Conservation (phyloP, 441 rosid genomes). For the Pelargonium citronellum region DNA sequence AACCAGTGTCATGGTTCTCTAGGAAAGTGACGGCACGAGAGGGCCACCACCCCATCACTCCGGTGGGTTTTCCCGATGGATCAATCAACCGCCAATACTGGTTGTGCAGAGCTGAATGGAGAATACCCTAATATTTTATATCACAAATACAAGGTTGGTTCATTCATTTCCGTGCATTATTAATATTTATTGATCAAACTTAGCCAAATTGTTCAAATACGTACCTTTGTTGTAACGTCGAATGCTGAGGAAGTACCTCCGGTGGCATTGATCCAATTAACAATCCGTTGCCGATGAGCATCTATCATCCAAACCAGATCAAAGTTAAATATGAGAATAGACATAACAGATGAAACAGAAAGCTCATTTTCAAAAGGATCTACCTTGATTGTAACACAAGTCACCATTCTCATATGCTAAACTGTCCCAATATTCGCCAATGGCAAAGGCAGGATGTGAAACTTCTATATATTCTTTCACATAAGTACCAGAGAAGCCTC, state of each 20-base stretch:
- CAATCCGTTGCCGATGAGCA: conserved; percentile 44
- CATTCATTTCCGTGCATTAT: too few species aligned
- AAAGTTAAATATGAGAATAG: not conserved
- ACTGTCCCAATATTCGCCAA: conserved; percentile 56
- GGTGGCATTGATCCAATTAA: conserved; percentile 53
- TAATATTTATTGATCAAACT: too few species aligned
- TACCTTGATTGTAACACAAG: conserved; percentile 53
- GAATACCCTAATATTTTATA: conserved; percentile 39
- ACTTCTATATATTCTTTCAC: conserved; percentile 47
- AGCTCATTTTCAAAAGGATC: not conserved
- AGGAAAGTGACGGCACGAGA: conserved; percentile 48
- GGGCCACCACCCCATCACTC: conserved; percentile 61
- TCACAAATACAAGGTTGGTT: too few species aligned
- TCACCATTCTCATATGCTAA: conserved; percentile 44
- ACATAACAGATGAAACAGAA: too few species aligned
- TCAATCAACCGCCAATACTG: conserved; percentile 48
- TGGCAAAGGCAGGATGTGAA: conserved; percentile 46
- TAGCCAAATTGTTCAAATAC: not conserved
- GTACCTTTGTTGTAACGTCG: conserved; percentile 50
- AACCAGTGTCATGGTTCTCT: conserved; percentile 54
- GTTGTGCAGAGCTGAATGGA: conserved; percentile 42
- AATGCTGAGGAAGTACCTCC: conserved; percentile 51
- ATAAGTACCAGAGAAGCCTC: conserved; percentile 47
- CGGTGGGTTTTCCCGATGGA: conserved; percentile 49
- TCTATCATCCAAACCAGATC: conserved; percentile 24